Percentiles rank a stretch among this genome's conserved stretches.
Evolutionary conservation across 202 grass and related monocot genomes (phyloP).

Genomic region (Zizania palustris): DNA sequence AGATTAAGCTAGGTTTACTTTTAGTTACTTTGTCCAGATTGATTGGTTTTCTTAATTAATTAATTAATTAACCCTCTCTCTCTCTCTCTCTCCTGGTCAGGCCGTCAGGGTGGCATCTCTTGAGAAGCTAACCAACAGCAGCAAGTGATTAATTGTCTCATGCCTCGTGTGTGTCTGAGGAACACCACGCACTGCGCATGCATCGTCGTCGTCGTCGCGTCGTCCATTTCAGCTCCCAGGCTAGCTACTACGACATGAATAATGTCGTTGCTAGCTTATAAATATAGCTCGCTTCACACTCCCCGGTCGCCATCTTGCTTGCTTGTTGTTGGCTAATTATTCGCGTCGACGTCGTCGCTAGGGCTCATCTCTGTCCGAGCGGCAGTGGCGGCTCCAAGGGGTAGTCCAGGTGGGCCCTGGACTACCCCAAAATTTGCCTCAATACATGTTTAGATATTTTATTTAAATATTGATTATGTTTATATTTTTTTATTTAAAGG

Average conservation of each 20-base stretch:
- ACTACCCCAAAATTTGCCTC: too few species aligned
- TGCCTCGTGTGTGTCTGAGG: constrained; percentile 30
- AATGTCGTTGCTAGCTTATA: constrained; percentile 36
- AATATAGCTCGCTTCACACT: constrained; percentile 36
- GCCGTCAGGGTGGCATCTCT: constrained; percentile 51
- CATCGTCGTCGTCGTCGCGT: constrained; percentile 5
- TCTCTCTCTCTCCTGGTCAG: too few species aligned
- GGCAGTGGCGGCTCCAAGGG: too few species aligned
- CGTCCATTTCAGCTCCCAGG: background rate
- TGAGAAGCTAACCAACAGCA: constrained; percentile 40
- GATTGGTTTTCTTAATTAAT: background rate
- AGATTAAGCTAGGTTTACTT: background rate
- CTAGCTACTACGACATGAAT: background rate
- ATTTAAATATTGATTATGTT: too few species aligned
- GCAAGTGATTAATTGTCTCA: constrained; percentile 40
- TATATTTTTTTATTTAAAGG: too few species aligned
- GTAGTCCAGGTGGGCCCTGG: too few species aligned
- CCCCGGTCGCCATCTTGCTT: constrained; percentile 33
- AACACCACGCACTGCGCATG: constrained; percentile 24
- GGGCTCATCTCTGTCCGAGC: too few species aligned
- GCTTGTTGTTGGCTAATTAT: background rate
- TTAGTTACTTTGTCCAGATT: background rate
- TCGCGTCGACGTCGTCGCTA: too few species aligned
- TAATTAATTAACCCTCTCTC: background rate
- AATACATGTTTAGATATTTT: too few species aligned